Conservation (phyloP, 768 basidiomycete genomes). For the Tricholoma terreum region DNA sequence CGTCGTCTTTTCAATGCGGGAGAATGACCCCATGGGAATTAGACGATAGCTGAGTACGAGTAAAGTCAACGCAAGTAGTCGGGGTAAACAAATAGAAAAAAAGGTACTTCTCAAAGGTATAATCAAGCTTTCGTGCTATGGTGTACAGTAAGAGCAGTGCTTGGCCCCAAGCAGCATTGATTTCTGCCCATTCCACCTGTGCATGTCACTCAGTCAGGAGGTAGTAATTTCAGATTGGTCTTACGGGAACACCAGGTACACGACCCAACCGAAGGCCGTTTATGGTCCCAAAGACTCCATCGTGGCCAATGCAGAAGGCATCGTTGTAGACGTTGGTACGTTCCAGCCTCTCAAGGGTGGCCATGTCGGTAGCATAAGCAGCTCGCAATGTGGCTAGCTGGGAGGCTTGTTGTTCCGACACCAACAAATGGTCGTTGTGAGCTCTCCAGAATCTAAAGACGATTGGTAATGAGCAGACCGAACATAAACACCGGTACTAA, state of each 20-base stretch:
- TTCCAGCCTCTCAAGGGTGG: constrained; percentile 79
- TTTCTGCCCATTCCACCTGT: constrained; percentile 96
- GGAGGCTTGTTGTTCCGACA: constrained; percentile 60
- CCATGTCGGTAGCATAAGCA: constrained; percentile 74
- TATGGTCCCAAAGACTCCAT: constrained; percentile 96
- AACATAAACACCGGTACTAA: constrained; percentile 37
- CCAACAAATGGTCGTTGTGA: constrained; percentile 70
- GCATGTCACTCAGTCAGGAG: constrained; percentile 10
- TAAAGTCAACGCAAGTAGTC: constrained; percentile 1
- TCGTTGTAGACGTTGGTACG: constrained; percentile 95
- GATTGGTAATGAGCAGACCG: constrained; percentile 8
- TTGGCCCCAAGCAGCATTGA: constrained; percentile 98
- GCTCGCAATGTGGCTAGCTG: constrained; percentile 72
- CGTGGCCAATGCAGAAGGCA: constrained; percentile 92
- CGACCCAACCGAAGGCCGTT: constrained; percentile 92
- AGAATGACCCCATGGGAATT: constrained; percentile 93
- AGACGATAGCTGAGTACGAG: constrained; percentile 67
- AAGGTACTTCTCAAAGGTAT: constrained; percentile 77
- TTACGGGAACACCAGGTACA: constrained; percentile 76
- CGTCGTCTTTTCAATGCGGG: constrained; percentile 78
- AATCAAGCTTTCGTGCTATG: constrained; percentile 88
- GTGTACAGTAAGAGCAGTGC: constrained; percentile 89
- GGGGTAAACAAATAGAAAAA: background rate
- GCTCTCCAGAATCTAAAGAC: constrained; percentile 72
- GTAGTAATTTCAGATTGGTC: constrained; percentile 21